Evolutionary conservation across 768 basidiomycete species (phyloP), one percentile per base, ranked within the genome.

Genomic region (Tephrocybe sp.): DNA sequence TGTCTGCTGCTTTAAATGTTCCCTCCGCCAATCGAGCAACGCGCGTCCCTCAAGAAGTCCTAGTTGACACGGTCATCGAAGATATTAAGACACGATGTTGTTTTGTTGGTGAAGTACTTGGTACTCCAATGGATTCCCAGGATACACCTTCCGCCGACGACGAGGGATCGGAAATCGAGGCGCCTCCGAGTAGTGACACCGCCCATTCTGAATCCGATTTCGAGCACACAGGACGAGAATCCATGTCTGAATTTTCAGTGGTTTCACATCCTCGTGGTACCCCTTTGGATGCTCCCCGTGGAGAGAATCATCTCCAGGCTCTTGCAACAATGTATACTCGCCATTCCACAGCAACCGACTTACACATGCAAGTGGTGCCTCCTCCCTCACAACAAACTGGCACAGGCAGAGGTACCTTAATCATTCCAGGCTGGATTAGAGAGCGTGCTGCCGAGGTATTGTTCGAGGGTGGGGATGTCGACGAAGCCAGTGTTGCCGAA

Each of bases 351-450:
- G 87, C 90, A 6, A 87, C 85, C 4, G 80, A 90, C 54, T 67
- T 93, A 36, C 77, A 75, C 4, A 77, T 91, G 67, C 77, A 75
- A 2, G 87, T 91, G 18, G 67, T 74, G 13, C 87, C 88, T 23
- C 86, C 90, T 6, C 62, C 69, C 2, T 71, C 78, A 11, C 86
- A 88, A 59, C 84, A 83, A 57, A 70, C 74, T 11, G 86, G 87
- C 1, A 86, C 86, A 1, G 90, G 89, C 2, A 71, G 77, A 7
- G 92, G 89, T 0, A 91, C 86, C 0, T 65, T 97, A 39, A 73
- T 90, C 38, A 80, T 98, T 37, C 95, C 95, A 1, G 95, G 95
- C 2, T 99, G 97, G 97, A 77, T 99, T 33, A 71, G 95, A 36
- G 95, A 98, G 64, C 77, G 94, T 12, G 88, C 88, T 1, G 84